Evolutionary conservation across 768 basidiomycete species (phyloP).

Genomic region (Mycena haematopus): DNA sequence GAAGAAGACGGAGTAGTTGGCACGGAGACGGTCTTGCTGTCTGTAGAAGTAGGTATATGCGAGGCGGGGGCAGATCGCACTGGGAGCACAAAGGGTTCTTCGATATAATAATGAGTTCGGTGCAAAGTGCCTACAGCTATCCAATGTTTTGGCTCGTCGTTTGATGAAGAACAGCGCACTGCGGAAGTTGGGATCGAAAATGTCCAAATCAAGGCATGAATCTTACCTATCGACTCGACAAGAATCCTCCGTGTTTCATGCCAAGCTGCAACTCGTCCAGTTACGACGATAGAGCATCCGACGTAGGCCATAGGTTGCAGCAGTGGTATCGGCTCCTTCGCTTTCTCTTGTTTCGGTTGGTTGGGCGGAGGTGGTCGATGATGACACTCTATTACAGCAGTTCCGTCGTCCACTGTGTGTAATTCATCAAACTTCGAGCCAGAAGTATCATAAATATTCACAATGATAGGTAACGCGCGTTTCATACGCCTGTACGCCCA

Average conservation of each 20-base stretch:
- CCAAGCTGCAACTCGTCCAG: slow-evolving; percentile 27
- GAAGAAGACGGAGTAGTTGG: slow-evolving; percentile 10
- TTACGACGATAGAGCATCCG: slow-evolving; percentile 21
- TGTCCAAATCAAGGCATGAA: background rate
- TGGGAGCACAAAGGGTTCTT: slow-evolving; percentile 60
- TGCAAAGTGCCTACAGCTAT: slow-evolving; percentile 59
- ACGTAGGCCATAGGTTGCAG: slow-evolving; percentile 18
- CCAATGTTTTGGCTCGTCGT: slow-evolving; percentile 69
- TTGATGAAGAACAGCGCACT: slow-evolving; percentile 56
- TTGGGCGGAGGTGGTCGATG: slow-evolving; percentile 44
- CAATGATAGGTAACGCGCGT: slow-evolving; percentile 64
- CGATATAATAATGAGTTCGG: slow-evolving; percentile 53
- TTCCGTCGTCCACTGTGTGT: slow-evolving; percentile 76
- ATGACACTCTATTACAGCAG: slow-evolving; percentile 72
- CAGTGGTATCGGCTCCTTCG: slow-evolving; percentile 13
- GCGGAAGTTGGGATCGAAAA: background rate
- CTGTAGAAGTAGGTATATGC: slow-evolving; percentile 2
- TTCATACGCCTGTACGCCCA: slow-evolving; percentile 67
- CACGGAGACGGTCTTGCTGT: background rate
- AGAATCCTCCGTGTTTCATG: slow-evolving; percentile 24
- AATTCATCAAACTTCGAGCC: slow-evolving; percentile 2
- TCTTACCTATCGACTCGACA: slow-evolving; percentile 59
- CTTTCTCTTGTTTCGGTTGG: slow-evolving; percentile 28
- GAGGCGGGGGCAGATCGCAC: slow-evolving; percentile 4
- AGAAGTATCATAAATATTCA: slow-evolving; percentile 36